Evolutionary conservation across 495 filamentous ascomycete species (phyloP), one percentile per base, ranked within the genome.

Genomic region (Xylaria scruposa): DNA sequence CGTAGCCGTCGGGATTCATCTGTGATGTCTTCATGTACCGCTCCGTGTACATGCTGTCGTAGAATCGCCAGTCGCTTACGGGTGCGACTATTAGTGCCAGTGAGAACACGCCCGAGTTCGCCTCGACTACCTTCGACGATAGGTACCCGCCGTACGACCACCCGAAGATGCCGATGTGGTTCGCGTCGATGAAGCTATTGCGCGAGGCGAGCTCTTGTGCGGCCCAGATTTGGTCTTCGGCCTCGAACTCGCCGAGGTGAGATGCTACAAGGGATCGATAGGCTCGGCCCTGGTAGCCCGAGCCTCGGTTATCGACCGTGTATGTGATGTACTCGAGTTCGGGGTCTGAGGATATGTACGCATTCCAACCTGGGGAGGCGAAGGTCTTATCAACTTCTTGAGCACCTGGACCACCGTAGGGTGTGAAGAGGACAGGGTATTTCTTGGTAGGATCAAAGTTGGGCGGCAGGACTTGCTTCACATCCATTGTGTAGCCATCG

Each of bases 21-120:
- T 76, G 72, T 1, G 83, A 80, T 24, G 82, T 86, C 72, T 90
- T 89, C 88, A 90, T 90, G 76, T 89, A 90, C 38, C 89, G 82
- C 79, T 91, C 88, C 12, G 89, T 89, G 79, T 90, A 91, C 78
- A 90, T 85, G 69, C 76, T 84, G 72, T 91, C 88, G 79, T 90
- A 90, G 78, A 89, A 87, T 3, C 87, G 81, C 89, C 88, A 90
- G 75, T 90, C 88, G 17, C 79, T 81, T 4, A 88, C 86, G 0
- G 87, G 88, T 0, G 88, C 87, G 0, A 86, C 86, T 60, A 87
- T 84, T 5, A 90, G 46, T 1, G 83, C 88, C 21, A 88, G 76
- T 0, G 86, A 81, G 71, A 90, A 88, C 38, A 80, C 83, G 38
- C 82, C 81, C n/a, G 84, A 82, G 69, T 84, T 79, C 0, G 80